These are phyloP conservation scores for Saccharomyces kudriavzevii DNA, from an alignment of 805 yeast genomes.

Conservation along the genomic window DNA sequence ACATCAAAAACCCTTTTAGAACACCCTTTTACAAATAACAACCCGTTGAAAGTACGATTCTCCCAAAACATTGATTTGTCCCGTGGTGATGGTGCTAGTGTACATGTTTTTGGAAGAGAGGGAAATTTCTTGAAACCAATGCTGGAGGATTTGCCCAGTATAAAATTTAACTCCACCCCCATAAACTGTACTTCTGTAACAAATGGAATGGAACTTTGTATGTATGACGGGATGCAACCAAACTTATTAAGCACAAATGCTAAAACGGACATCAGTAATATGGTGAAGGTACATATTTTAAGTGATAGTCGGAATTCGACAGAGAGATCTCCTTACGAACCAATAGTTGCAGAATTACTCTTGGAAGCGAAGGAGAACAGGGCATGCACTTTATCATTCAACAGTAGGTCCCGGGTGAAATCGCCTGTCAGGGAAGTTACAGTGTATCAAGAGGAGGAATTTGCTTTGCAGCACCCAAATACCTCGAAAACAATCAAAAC, in stretches of 20 bases:
- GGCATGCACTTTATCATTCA: conserved; percentile 54
- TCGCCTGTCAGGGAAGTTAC: conserved; percentile 63
- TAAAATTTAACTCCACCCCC: conserved; percentile 31
- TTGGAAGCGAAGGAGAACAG: conserved; percentile 56
- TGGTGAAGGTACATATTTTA: conserved; percentile 44
- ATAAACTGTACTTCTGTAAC: conserved; percentile 32
- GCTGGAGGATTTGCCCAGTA: conserved; percentile 56
- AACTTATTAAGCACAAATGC: conserved; percentile 36
- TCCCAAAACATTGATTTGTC: conserved; percentile 51
- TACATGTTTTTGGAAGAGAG: conserved; percentile 43
- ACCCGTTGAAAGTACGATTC: conserved; percentile 67
- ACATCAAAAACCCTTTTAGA: conserved; percentile 29
- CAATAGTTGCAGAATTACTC: conserved; percentile 53
- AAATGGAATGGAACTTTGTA: conserved; percentile 48
- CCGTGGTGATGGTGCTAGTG: conserved; percentile 29
- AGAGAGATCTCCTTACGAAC: conserved; percentile 49
- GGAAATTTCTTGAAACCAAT: conserved; percentile 39
- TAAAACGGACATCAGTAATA: conserved; percentile 30
- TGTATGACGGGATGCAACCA: conserved; percentile 43
- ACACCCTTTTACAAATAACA: conserved; percentile 46
- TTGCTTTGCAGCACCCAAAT: conserved; percentile 21
- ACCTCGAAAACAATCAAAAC: conserved; percentile 46
- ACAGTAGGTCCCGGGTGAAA: conserved; percentile 34
- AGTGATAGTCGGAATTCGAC: conserved; percentile 39
- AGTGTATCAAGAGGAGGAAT: conserved; percentile 34